Base-by-base conservation (phyloP, 345 rosid genomes). In the Salix koriyanagi region DNA sequence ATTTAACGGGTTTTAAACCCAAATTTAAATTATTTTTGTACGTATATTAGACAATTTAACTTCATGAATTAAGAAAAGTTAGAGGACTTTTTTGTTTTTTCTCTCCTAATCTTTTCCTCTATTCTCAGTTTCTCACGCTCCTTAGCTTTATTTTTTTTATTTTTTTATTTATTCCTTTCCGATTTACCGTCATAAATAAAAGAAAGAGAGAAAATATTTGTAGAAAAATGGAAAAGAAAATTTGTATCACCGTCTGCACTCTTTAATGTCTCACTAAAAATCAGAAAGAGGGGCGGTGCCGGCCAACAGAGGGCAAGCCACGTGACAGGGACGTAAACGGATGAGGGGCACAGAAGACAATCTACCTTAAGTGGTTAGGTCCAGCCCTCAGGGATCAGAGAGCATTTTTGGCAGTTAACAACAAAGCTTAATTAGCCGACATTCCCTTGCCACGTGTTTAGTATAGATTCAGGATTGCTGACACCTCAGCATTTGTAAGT, bases 271-370 rank as follows among this genome's bases (percentile, higher is more conserved):
- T 19, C 70, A 28, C 42, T 32, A 54, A 7, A n/a, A 65, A 75
- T n/a, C 70, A 70, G 42, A 16, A 23, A 58, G 44, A 14, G 54
- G 84, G 85, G 80, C 84, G 84, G 88, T 85, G 86, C 85, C 88
- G 81, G 42, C 79, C 74, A 4, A 0, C 12, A 0, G 67, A 76
- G 79, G 85, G 84, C 75, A 78, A 67, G 77, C 71, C 88, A 82
- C 84, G 88, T 82, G 88, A 85, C 77, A 67, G 26, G 72, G 77
- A 85, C 84, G 69, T 78, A 75, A 76, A 77, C 25, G 41, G 26
- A 10, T 9, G 8, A 68, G 44, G 70, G 58, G 7, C 65, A 48
- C 52, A 36, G 5, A 36, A 32, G 69, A 58, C 67, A 28, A 6
- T 6, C 19, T 26, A 13, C 15, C 11, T 26, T 60, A 2, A 36